Evolutionary conservation across 768 basidiomycete genomes (phyloP).

Genomic region (Kwoniella europaea): DNA sequence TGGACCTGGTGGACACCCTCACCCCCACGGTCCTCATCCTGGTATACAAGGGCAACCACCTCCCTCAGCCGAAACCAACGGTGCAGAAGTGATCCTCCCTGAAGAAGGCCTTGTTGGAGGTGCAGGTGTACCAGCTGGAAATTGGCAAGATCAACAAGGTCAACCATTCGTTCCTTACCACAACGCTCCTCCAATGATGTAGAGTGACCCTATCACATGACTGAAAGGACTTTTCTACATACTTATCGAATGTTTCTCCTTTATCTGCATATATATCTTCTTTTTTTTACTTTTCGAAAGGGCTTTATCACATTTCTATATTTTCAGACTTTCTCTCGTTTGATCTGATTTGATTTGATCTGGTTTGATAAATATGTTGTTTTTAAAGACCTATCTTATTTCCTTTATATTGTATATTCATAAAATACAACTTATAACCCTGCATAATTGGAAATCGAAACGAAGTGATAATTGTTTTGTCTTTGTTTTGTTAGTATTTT

Average conservation of each 20-base stretch:
- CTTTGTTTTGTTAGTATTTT: not conserved
- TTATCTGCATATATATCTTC: too few species aligned
- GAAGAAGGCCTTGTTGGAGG: slow-evolving; percentile 19
- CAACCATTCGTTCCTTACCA: slow-evolving; percentile 28
- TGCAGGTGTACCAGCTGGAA: not conserved
- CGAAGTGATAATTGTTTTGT: not conserved
- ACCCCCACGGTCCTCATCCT: not conserved
- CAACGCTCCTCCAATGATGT: slow-evolving; percentile 28
- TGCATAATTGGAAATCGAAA: not conserved
- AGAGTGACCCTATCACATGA: not conserved
- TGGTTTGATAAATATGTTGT: not conserved
- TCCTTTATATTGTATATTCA: not conserved
- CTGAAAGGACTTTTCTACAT: not conserved
- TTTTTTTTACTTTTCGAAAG: not conserved
- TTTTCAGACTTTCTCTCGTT: not conserved
- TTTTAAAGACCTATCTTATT: not conserved
- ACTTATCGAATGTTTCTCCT: not conserved
- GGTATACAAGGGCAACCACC: slow-evolving; percentile 20
- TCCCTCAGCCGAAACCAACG: not conserved
- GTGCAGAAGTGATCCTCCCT: not conserved
- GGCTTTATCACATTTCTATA: slow-evolving; percentile 1
- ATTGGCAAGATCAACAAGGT: slow-evolving; percentile 20
- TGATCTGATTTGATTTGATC: not conserved
- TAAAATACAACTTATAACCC: not conserved
- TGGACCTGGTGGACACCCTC: slow-evolving; percentile 4